Percentiles rank a stretch among this genome's conserved stretches.
These are phyloP conservation scores for Geum urbanum DNA, from an alignment of 306 rosid genomes.

Conservation along the genomic window DNA sequence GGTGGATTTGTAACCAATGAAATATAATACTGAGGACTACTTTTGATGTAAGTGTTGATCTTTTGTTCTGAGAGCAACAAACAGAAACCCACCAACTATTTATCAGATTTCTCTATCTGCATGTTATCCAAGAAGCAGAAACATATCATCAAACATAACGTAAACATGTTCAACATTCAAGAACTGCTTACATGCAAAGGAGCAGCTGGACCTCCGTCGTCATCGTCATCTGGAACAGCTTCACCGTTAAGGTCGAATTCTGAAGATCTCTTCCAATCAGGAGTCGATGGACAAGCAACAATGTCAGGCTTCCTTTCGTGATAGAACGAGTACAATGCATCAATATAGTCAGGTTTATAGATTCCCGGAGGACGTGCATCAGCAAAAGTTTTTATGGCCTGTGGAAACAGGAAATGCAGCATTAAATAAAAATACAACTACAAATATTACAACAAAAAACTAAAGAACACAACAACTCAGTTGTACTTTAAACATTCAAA, in stretches of 20 bases:
- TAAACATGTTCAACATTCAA: constrained; percentile 19
- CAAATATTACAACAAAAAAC: constrained; percentile 8
- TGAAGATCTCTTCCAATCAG: constrained; percentile 97
- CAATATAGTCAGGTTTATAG: constrained; percentile 91
- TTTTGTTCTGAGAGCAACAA: not conserved
- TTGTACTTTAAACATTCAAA: constrained; percentile 15
- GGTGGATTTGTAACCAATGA: not conserved
- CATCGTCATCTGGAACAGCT: constrained; percentile 84
- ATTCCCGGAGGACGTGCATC: constrained; percentile 98
- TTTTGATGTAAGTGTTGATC: not conserved
- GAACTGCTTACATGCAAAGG: constrained; percentile 62
- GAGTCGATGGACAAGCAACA: constrained; percentile 85
- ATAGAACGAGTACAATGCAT: constrained; percentile 77
- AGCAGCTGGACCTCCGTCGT: constrained; percentile 70
- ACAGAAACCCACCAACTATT: not conserved
- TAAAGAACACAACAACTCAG: not conserved
- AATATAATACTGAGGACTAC: not conserved
- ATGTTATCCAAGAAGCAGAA: constrained; percentile 17
- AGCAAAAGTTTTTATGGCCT: constrained; percentile 81
- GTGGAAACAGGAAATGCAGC: constrained; percentile 18
- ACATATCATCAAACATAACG: constrained; percentile 6
- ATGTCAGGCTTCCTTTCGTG: constrained; percentile 85
- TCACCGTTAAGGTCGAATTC: constrained; percentile 98
- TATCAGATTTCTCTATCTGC: constrained; percentile 4
- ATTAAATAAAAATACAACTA: constrained; percentile 12